phyloP scores from a whole-genome alignment of 768 basidiomycete genomes.

The Rhodotorula sphaerocarpa region DNA sequence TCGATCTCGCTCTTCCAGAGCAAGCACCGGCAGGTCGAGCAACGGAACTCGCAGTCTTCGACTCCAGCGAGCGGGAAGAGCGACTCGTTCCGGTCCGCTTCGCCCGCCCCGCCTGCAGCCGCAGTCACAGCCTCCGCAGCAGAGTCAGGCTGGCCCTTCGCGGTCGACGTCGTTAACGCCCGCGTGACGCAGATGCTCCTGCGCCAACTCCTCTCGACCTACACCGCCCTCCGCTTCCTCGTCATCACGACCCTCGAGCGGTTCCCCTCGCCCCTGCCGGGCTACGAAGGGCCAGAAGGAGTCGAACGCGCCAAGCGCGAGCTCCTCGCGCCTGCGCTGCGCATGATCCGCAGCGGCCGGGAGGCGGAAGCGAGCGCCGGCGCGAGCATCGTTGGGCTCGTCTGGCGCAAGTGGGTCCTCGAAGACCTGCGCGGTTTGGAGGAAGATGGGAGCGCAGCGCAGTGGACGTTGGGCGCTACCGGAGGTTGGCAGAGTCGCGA shows the following conservation, averaged over 20 bases:
- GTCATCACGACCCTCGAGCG: slow-evolving; percentile 30
- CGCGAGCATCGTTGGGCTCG: slow-evolving; percentile 25
- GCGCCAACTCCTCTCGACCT: slow-evolving; percentile 30
- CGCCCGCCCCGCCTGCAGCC: background rate
- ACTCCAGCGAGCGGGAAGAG: background rate
- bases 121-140: background rate
- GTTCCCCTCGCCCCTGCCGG: slow-evolving; percentile 31
- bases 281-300: slow-evolving; percentile 16
- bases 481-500: slow-evolving; percentile 16
- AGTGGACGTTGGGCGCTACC: slow-evolving; percentile 17
- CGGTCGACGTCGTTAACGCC: slow-evolving; percentile 19
- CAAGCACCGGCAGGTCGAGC: slow-evolving; percentile 5
- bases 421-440: slow-evolving; percentile 6
- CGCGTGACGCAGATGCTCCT: slow-evolving; percentile 27
- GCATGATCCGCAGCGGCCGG: slow-evolving; percentile 32
- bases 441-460: background rate
- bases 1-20: slow-evolving; percentile 19
- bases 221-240: slow-evolving; percentile 25
- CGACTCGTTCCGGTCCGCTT: too few relatives aligned
- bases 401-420: slow-evolving; percentile 32
- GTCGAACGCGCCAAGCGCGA: slow-evolving; percentile 23
- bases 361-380: slow-evolving; percentile 33
- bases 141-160: slow-evolving; percentile 21
- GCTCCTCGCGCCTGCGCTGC: slow-evolving; percentile 25
- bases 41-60: background rate